Percentiles rank a stretch among this genome's conserved stretches.
These are phyloP conservation scores for Aspergillus sp. DNA, from an alignment of 2,329 filamentous ascomycete species.

Conservation along the genomic window DNA sequence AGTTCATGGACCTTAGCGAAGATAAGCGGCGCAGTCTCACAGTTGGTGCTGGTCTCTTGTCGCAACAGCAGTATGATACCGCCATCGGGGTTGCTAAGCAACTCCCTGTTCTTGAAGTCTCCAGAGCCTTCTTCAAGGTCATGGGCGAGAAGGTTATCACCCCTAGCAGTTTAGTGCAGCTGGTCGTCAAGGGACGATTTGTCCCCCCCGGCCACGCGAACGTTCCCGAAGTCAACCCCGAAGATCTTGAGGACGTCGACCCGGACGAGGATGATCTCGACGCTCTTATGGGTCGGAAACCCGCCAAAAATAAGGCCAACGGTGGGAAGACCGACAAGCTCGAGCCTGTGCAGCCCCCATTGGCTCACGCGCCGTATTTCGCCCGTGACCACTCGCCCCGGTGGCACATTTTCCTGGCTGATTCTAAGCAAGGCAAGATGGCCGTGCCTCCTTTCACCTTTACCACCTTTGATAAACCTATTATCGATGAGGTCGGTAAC, in stretches of 20 bases:
- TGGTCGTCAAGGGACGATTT: slow-evolving; percentile 91
- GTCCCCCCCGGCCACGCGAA: slow-evolving; percentile 75
- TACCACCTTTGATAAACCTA: slow-evolving; percentile 79
- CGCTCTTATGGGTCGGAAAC: slow-evolving; percentile 68
- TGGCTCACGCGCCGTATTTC: slow-evolving; percentile 87
- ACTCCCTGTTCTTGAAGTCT: slow-evolving; percentile 74
- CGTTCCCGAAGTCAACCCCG: slow-evolving; percentile 66
- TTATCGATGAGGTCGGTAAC: slow-evolving; percentile 70
- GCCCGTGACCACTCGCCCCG: slow-evolving; percentile 80
- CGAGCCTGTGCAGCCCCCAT: slow-evolving; percentile 64
- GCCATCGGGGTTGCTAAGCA: slow-evolving; percentile 73
- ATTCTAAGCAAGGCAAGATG: slow-evolving; percentile 91
- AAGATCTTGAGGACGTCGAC: slow-evolving; percentile 84
- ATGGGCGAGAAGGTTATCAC: slow-evolving; percentile 89
- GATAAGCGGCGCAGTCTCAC: slow-evolving; percentile 64
- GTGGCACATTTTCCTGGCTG: slow-evolving; percentile 92
- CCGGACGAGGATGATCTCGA: slow-evolving; percentile 88
- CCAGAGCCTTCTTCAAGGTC: slow-evolving; percentile 97
- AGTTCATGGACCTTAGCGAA: slow-evolving; percentile 81
- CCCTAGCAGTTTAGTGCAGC: slow-evolving; percentile 82
- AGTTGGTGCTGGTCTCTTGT: slow-evolving; percentile 63
- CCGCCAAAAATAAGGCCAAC: slow-evolving; percentile 55
- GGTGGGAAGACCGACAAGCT: slow-evolving; percentile 55
- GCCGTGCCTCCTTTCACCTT: slow-evolving; percentile 97
- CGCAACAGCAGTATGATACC: slow-evolving; percentile 67